Evolutionary conservation across 2,329 filamentous ascomycete species (phyloP).

Genomic region (Elsinoe fawcettii): DNA sequence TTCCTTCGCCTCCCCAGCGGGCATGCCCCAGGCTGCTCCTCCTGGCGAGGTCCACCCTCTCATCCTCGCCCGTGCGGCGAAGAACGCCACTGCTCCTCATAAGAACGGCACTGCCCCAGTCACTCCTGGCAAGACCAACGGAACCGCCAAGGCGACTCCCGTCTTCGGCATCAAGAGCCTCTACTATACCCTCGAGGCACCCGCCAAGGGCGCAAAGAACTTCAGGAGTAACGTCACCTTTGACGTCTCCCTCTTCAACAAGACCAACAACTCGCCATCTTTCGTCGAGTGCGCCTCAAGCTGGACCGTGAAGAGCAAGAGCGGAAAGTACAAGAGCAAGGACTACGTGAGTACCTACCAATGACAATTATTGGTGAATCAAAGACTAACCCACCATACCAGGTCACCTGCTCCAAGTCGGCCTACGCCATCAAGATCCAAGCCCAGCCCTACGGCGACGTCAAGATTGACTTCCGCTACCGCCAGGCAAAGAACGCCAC

Average conservation of each 20-base stretch:
- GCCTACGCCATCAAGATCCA: not conserved
- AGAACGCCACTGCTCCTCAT: not conserved
- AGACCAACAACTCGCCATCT: not conserved
- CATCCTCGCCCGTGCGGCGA: not conserved
- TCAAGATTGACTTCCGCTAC: not conserved
- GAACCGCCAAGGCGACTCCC: not conserved
- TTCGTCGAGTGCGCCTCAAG: not conserved
- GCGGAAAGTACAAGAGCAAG: constrained; percentile 1
- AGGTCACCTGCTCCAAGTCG: constrained; percentile 4
- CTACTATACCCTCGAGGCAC: constrained; percentile 5
- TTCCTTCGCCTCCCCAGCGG: not conserved
- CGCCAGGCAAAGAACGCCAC: not conserved
- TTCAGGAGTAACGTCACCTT: constrained; percentile 3
- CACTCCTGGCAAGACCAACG: not conserved
- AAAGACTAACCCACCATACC: not conserved
- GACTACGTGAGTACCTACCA: not conserved
- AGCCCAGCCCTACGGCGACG: not conserved
- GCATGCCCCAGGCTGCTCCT: constrained; percentile 7
- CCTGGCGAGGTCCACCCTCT: constrained; percentile 5
- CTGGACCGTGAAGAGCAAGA: constrained; percentile 7
- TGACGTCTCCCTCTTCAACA: not conserved
- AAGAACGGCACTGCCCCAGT: constrained; percentile 2
- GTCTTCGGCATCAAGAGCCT: constrained; percentile 1
- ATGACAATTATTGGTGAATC: not conserved
- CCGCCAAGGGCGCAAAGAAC: not conserved